A percentile compares a stretch with the other conserved stretches of the same genome.
phyloP scores from a whole-genome alignment of 768 basidiomycete genomes.

The Agrocybe pediades region DNA sequence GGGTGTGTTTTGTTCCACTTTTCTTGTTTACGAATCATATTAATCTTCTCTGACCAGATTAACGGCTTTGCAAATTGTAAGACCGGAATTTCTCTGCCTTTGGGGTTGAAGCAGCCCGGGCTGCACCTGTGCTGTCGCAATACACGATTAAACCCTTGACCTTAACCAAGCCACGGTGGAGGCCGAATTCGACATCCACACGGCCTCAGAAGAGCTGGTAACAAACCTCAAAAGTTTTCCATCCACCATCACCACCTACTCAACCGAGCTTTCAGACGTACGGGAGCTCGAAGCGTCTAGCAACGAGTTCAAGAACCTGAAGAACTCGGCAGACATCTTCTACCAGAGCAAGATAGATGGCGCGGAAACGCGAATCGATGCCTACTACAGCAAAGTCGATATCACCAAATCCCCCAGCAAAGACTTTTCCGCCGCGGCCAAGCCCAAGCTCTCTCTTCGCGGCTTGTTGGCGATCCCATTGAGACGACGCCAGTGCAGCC shows the following conservation, averaged over 20 bases:
- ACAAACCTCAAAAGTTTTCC: slow-evolving; percentile 41
- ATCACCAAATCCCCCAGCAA: slow-evolving; percentile 46
- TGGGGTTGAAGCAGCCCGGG: slow-evolving; percentile 52
- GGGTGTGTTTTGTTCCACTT: slow-evolving; percentile 50
- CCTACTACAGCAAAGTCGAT: slow-evolving; percentile 45
- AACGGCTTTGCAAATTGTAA: slow-evolving; percentile 68
- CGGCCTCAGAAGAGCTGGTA: no score
- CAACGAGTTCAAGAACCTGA: slow-evolving; percentile 49
- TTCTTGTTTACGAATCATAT: slow-evolving; percentile 4
- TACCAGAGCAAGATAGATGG: slow-evolving; percentile 59
- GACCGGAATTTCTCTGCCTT: slow-evolving; percentile 69
- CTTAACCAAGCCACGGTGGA: slow-evolving; percentile 49
- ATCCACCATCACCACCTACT: slow-evolving; percentile 56
- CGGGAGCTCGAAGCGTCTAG: slow-evolving; percentile 44
- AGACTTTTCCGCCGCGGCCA: slow-evolving; percentile 42
- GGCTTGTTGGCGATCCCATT: slow-evolving; percentile 32
- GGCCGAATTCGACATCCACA: no score
- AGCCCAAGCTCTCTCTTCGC: slow-evolving; percentile 39
- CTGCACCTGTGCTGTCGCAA: slow-evolving; percentile 55
- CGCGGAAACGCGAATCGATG: slow-evolving; percentile 48
- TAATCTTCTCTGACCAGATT: slow-evolving; percentile 41
- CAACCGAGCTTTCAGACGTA: slow-evolving; percentile 53
- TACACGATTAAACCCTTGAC: slow-evolving; percentile 56
- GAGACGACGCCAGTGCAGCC: slow-evolving; percentile 50
- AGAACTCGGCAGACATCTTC: slow-evolving; percentile 46